These are phyloP conservation scores for Solanum bulbocastanum DNA, from an alignment of 257 asterid species.

Conservation along the genomic window DNA sequence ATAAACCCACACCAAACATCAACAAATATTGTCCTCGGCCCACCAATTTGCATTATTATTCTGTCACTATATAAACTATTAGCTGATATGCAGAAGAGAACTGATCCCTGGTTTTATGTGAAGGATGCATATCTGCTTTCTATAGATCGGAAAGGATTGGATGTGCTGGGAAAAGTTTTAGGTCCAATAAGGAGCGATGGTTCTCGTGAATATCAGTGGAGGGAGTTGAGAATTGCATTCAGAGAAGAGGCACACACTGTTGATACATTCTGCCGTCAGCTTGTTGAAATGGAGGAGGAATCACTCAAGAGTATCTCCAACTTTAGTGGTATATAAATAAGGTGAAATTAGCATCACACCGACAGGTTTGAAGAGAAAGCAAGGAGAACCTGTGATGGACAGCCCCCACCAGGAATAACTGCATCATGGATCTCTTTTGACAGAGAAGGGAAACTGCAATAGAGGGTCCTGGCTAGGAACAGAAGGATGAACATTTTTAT, in stretches of 20 bases:
- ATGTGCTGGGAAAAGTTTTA: constrained; percentile 60
- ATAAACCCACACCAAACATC: neutral
- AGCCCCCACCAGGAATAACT: neutral
- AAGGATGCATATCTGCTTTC: constrained; percentile 82
- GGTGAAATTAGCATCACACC: neutral
- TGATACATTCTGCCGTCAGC: constrained; percentile 54
- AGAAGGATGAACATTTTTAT: neutral
- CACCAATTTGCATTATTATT: neutral
- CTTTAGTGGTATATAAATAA: constrained; percentile 45
- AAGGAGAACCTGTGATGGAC: neutral
- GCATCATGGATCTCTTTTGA: neutral
- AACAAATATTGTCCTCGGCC: neutral
- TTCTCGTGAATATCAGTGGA: constrained; percentile 63
- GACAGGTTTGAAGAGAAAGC: neutral
- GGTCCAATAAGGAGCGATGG: constrained; percentile 47
- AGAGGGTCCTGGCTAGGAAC: neutral
- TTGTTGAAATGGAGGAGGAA: constrained; percentile 83
- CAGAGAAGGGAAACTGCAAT: neutral
- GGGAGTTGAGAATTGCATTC: constrained; percentile 57
- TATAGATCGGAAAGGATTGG: constrained; percentile 70
- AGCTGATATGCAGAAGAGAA: neutral
- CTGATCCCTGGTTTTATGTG: constrained; percentile 3
- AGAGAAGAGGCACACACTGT: constrained; percentile 43
- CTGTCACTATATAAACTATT: neutral
- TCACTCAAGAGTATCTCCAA: constrained; percentile 50